Percentiles rank a stretch among this genome's conserved stretches.
Evolutionary conservation across 441 rosid species (phyloP).

Genomic region (Biscutella auriculata): DNA sequence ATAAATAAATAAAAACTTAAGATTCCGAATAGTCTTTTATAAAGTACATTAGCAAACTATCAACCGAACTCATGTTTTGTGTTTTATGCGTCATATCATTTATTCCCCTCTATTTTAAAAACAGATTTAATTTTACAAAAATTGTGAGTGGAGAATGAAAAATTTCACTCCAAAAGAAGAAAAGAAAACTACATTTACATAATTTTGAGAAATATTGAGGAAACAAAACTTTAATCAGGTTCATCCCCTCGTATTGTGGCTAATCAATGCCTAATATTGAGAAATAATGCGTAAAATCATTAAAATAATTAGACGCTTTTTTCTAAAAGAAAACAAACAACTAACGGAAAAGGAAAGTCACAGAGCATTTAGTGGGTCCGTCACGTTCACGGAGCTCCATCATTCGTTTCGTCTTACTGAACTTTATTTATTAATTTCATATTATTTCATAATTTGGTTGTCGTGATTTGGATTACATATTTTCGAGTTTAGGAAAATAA

Average conservation of each 20-base stretch:
- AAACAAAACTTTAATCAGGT: slow-evolving; percentile 11
- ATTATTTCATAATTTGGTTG: too few relatives aligned
- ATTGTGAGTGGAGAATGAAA: slow-evolving; percentile 20
- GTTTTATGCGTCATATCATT: slow-evolving; percentile 24
- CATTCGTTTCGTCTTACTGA: too few relatives aligned
- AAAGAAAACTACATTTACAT: background rate
- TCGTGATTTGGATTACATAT: too few relatives aligned
- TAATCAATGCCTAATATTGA: slow-evolving; percentile 7
- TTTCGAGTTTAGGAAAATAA: too few relatives aligned
- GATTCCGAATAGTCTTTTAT: slow-evolving; percentile 14
- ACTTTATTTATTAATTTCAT: too few relatives aligned
- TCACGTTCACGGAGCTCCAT: too few relatives aligned
- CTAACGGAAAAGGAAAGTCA: too few relatives aligned
- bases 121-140: too few relatives aligned
- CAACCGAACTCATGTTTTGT: slow-evolving; percentile 5
- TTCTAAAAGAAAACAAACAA: too few relatives aligned
- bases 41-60: slow-evolving; percentile 9
- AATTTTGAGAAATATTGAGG: background rate
- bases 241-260: slow-evolving; percentile 17
- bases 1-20: background rate
- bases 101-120: too few relatives aligned
- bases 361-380: too few relatives aligned
- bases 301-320: too few relatives aligned
- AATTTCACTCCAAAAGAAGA: background rate
- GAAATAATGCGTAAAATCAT: background rate